Evolutionary conservation across 164 flowering plant genomes (phyloP).

Genomic region (Aristolochia contorta): DNA sequence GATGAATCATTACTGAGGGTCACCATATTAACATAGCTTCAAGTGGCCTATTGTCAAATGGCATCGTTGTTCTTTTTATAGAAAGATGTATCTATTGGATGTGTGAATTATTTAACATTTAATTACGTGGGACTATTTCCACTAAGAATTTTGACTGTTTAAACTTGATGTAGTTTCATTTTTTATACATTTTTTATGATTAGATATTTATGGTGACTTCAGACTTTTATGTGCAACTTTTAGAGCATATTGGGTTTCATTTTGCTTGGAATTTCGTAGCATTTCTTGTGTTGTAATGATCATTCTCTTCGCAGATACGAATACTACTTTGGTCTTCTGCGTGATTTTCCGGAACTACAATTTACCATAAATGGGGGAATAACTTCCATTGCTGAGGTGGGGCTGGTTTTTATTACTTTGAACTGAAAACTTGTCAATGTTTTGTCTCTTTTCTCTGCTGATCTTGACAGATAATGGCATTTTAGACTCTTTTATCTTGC

Average conservation of each 20-base stretch:
- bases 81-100: too few species aligned
- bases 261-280: background rate
- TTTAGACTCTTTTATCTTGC: background rate
- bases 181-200: background rate
- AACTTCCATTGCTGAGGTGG: conserved; percentile 66
- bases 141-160: too few species aligned
- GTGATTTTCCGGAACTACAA: conserved; percentile 86
- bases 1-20: too few species aligned
- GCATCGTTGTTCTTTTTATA: too few species aligned
- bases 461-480: background rate
- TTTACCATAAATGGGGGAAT: conserved; percentile 98
- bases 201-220: background rate
- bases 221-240: background rate
- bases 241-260: background rate
- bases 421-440: background rate
- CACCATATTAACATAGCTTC: too few species aligned
- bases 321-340: conserved; percentile 76
- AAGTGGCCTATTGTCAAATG: too few species aligned
- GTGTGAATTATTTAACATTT: too few species aligned
- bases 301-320: conserved; percentile 58
- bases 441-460: too few species aligned
- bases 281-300: background rate
- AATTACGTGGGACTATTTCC: too few species aligned
- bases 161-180: too few species aligned
- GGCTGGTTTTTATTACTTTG: conserved; percentile 1